Base-by-base conservation (phyloP, 129 eudicot species). In the Rutidosis leptorrhynchoides region DNA sequence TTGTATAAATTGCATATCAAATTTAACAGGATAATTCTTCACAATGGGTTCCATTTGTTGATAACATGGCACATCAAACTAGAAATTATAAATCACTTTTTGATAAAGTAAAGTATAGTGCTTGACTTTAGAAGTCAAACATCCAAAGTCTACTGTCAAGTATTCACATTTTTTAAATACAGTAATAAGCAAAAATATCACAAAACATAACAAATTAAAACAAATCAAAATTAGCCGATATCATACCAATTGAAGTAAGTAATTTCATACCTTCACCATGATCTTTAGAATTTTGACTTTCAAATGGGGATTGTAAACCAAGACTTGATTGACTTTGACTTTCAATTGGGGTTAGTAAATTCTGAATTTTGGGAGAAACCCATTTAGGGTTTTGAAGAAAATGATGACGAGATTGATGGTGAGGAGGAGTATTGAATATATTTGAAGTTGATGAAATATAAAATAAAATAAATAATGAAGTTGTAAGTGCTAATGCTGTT, bases 391-490 rank as follows among this genome's bases (percentile, higher is more conserved):
- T 59, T 67, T 75, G 69, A 49, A 26, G 69, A 23, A 75, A 48
- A 58, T 77, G 72, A 25, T 28, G 67, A 25, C 27, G 83, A 37
- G 72, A 74, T 25, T 73, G 79, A 7, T 46, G 79, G 63, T 69
- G 77, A 3, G 65, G 78, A 66, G 67, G 64, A 19, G 74, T 58
- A 25, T 46, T 62, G 22, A 77, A 26, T 14, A 80, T 73, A 53
- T 65, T 73, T 27, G 88, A 75, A 42, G 89, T 82, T 9, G 84
- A 78, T 35, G 81, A 78, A 4, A 84, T 67, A 70, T 82, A 79
- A 33, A 76, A 59, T 8, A 85, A 62, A 26, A 88, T 68, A 58
- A 78, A 75, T 29, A 84, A 22, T 46, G 81, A 77, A 25, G 79
- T 78, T 0, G 79, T 40, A 17, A 84, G 68, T 27, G 87, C 88